Evolutionary conservation across 2,329 filamentous ascomycete genomes (phyloP), one percentile per base, ranked within the genome.

Genomic region (Penicillium capsulatum): DNA sequence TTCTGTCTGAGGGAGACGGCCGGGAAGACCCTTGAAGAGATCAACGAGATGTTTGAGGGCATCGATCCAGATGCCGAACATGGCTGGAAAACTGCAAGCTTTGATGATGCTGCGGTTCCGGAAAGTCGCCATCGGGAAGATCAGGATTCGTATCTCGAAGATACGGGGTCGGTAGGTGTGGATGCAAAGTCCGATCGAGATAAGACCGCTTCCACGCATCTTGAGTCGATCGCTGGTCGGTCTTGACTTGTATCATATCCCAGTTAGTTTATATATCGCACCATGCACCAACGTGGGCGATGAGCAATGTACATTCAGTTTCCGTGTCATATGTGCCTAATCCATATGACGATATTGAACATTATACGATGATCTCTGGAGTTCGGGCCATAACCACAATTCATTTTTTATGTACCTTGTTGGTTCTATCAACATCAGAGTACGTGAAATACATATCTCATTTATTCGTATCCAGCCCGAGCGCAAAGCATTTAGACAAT

Each of bases 1-100:
- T 74, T 74, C 51, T 72, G 70, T 13, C 62, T 77, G 4, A 75
- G 75, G 3, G 77, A 80, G 63, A 74, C 76, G 11, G 71, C 69
- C 40, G 74, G 69, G 5, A 67, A 73, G 26, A 75, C 73, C 0
- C 73, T 75, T 36, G 74, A 70, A 26, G 77, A 80, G 58, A 65
- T 80, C 2, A 76, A 80, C 36, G 58, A 73, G 8, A 57, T 81
- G 43, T 80, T 80, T 50, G 71, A 76, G 47, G 44, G 49, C 2
- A n/a, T 42, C 28, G 36, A 42, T 16, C 17, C 42, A 1, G 44
- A 54, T 38, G 27, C 36, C 2, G 48, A 50, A 17, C 39, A 35
- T 39, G 40, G 32, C 7, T 47, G 43, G 44, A 48, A 49, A 30
- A 34, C 14, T n/a, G 26, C 22, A 26, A n/a, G 4, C 11, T 14